Percentiles rank a stretch among this genome's conserved stretches.
phyloP scores from a whole-genome alignment of 495 filamentous ascomycete species.

The Copromyces sp. region DNA sequence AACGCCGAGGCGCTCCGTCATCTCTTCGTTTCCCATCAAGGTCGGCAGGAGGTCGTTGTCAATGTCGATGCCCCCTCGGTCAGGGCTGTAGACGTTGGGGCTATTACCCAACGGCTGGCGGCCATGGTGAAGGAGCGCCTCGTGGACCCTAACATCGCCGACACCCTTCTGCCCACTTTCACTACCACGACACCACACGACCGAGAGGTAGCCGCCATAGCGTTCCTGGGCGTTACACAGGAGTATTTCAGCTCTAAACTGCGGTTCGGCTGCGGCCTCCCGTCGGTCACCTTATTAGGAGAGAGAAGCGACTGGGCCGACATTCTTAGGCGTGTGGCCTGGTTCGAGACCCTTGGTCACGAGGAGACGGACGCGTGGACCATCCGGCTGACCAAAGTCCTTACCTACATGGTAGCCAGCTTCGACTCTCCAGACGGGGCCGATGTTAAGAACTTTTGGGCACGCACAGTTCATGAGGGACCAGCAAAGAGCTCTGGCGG shows the following conservation, averaged over 20 bases:
- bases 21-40: constrained; percentile 31
- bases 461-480: background rate
- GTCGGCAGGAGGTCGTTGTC: background rate
- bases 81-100: background rate
- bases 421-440: constrained; percentile 27
- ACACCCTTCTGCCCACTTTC: constrained; percentile 31
- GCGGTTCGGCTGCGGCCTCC: constrained; percentile 26
- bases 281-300: constrained; percentile 31
- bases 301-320: constrained; percentile 24
- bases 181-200: constrained; percentile 25
- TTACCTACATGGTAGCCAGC: constrained; percentile 23
- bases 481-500: background rate
- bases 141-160: constrained; percentile 14
- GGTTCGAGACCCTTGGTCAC: constrained; percentile 17
- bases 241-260: constrained; percentile 21
- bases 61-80: background rate
- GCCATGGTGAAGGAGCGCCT: constrained; percentile 9
- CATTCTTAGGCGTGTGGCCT: constrained; percentile 16
- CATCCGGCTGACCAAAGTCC: constrained; percentile 21
- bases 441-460: constrained; percentile 33
- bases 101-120: background rate
- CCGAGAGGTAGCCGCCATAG: constrained; percentile 20
- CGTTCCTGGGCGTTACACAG: constrained; percentile 33
- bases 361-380: constrained; percentile 23
- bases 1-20: constrained; percentile 35